Percentiles rank a stretch among this genome's conserved stretches.
phyloP scores from a whole-genome alignment of 2,329 filamentous ascomycete genomes.

The Aspergillus novoparasiticus region DNA sequence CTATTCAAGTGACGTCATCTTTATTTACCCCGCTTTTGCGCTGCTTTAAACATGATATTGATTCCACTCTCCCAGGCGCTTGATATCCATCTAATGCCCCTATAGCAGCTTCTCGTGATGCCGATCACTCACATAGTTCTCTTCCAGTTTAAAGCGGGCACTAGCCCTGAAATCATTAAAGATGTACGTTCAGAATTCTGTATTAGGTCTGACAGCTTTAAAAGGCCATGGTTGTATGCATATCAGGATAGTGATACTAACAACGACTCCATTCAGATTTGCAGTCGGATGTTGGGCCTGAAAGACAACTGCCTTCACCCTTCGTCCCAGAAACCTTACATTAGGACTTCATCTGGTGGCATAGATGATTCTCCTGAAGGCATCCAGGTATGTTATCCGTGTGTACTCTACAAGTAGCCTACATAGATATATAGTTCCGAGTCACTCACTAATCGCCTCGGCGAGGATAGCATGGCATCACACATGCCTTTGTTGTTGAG shows the following conservation, averaged over 20 bases:
- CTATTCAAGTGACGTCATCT: neutral
- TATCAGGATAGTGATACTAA: neutral
- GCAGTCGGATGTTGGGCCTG: constrained; percentile 59
- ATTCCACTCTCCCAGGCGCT: neutral
- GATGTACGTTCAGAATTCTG: constrained; percentile 49
- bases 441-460: neutral
- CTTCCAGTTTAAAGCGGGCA: constrained; percentile 63
- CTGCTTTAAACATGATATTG: neutral
- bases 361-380: constrained; percentile 65
- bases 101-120: neutral
- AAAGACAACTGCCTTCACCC: constrained; percentile 63
- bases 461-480: constrained; percentile 58
- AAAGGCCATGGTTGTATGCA: neutral
- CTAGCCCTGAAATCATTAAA: constrained; percentile 53
- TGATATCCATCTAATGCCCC: neutral
- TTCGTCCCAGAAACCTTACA: constrained; percentile 60
- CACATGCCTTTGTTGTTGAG: constrained; percentile 70
- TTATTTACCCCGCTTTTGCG: neutral
- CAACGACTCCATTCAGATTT: constrained; percentile 46
- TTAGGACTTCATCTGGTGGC: constrained; percentile 61
- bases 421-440: neutral
- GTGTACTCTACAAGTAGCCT: neutral
- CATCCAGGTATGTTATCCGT: constrained; percentile 52
- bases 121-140: constrained; percentile 69
- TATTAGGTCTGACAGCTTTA: neutral